Evolutionary conservation across 2,329 filamentous ascomycete genomes (phyloP).

Genomic region (Mollisiaceae sp.): DNA sequence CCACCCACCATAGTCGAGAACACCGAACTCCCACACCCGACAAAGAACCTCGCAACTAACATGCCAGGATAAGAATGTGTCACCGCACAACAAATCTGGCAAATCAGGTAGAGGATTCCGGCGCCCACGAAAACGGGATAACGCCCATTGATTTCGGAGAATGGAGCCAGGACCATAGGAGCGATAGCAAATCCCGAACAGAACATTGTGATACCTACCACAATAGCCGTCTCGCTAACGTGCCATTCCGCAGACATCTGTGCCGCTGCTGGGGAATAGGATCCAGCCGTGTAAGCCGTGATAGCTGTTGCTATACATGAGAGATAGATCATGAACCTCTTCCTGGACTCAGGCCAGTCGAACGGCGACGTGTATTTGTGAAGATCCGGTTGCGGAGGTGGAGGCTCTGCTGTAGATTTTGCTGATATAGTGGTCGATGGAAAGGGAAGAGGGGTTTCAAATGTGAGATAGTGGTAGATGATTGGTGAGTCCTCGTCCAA

Average conservation of each 20-base stretch:
- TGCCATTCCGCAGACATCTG: constrained; percentile 71
- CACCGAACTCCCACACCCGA: constrained; percentile 75
- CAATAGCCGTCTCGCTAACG: constrained; percentile 67
- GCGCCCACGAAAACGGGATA: constrained; percentile 80
- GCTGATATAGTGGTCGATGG: constrained; percentile 30
- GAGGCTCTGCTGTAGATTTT: constrained; percentile 11
- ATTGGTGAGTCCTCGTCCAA: constrained; percentile 33
- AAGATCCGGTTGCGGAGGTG: constrained; percentile 67
- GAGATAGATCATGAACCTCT: constrained; percentile 72
- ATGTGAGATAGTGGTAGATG: constrained; percentile 42
- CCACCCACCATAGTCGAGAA: constrained; percentile 94
- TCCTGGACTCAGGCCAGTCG: constrained; percentile 71
- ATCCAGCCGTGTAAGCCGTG: constrained; percentile 81
- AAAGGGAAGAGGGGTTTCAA: constrained; percentile 38
- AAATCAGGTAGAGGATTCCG: constrained; percentile 72
- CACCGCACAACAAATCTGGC: constrained; percentile 75
- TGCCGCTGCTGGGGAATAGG: constrained; percentile 72
- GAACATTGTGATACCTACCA: constrained; percentile 80
- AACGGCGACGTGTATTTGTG: constrained; percentile 72
- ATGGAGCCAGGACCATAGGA: constrained; percentile 87
- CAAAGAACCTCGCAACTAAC: constrained; percentile 75
- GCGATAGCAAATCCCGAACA: constrained; percentile 80
- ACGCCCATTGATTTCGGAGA: constrained; percentile 87
- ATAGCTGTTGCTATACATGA: constrained; percentile 78
- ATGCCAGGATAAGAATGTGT: constrained; percentile 74